phyloP scores from a whole-genome alignment of 805 yeast species.

The Candida insectorum region DNA sequence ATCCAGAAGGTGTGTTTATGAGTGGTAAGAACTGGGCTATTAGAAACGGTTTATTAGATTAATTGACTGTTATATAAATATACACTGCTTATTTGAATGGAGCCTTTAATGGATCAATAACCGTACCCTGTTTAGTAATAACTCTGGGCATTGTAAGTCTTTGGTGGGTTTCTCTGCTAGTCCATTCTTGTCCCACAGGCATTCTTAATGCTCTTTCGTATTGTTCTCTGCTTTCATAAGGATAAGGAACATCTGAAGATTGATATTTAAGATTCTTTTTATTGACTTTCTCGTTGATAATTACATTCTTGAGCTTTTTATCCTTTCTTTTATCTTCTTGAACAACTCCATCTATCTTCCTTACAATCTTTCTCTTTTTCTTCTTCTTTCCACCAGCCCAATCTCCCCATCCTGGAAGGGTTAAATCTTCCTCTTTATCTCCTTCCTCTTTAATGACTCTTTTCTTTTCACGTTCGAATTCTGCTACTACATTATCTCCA shows the following conservation, averaged over 20 bases:
- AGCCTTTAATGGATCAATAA: slow-evolving; percentile 86
- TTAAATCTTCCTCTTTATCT: slow-evolving; percentile 79
- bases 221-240: slow-evolving; percentile 89
- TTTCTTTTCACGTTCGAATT: slow-evolving; percentile 76
- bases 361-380: slow-evolving; percentile 57
- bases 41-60: slow-evolving; percentile 65
- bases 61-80: slow-evolving; percentile 2
- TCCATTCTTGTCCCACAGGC: slow-evolving; percentile 99
- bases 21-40: slow-evolving; percentile 77
- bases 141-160: slow-evolving; percentile 85
- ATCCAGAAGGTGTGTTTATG: slow-evolving; percentile 79
- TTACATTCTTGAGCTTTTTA: slow-evolving; percentile 71
- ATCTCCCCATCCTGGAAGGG: slow-evolving; percentile 97
- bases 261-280: slow-evolving; percentile 84
- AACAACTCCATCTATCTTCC: slow-evolving; percentile 75
- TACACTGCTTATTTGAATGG: slow-evolving; percentile 54
- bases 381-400: slow-evolving; percentile 74
- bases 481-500: slow-evolving; percentile 88
- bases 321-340: slow-evolving; percentile 73
- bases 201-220: slow-evolving; percentile 89
- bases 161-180: slow-evolving; percentile 82
- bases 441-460: slow-evolving; percentile 70
- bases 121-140: slow-evolving; percentile 79
- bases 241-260: slow-evolving; percentile 90
- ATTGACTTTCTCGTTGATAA: slow-evolving; percentile 82